Conservation (phyloP, 495 filamentous ascomycete species). For the Talaromyces proteolyticus region DNA sequence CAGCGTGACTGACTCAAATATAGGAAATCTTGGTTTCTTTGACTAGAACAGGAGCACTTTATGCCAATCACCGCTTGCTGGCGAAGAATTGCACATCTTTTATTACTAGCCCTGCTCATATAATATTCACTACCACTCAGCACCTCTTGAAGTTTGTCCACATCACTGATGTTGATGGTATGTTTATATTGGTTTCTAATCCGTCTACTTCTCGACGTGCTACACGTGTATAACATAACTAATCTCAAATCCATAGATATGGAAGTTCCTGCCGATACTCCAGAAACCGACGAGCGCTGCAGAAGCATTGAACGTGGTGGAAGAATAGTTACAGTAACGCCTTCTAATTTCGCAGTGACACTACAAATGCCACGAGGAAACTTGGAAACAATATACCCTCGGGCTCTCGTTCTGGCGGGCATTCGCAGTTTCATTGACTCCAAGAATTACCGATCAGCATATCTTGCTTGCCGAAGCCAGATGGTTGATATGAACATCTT, state of each 20-base stretch:
- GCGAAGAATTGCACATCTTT: slow-evolving; percentile 89
- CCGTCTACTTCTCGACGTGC: too few relatives aligned
- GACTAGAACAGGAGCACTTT: slow-evolving; percentile 68
- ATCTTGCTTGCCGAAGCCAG: slow-evolving; percentile 81
- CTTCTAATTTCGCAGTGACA: slow-evolving; percentile 72
- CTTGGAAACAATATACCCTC: slow-evolving; percentile 88
- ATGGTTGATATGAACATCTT: slow-evolving; percentile 97
- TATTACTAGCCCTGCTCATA: slow-evolving; percentile 69
- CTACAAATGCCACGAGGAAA: slow-evolving; percentile 95
- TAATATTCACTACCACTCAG: slow-evolving; percentile 86
- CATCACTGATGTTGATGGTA: slow-evolving; percentile 60
- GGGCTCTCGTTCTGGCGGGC: slow-evolving; percentile 85
- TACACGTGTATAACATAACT: slow-evolving; percentile 4
- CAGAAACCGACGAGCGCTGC: slow-evolving; percentile 88
- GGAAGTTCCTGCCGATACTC: slow-evolving; percentile 79
- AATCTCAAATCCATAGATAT: slow-evolving; percentile 46
- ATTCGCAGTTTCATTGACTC: slow-evolving; percentile 72
- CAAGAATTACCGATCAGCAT: slow-evolving; percentile 78
- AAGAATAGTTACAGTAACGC: slow-evolving; percentile 81
- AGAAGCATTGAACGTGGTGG: slow-evolving; percentile 88
- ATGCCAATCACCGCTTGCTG: slow-evolving; percentile 66
- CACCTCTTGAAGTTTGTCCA: slow-evolving; percentile 94
- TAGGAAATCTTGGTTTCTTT: slow-evolving; percentile 43
- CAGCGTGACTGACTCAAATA: slow-evolving; percentile 13
- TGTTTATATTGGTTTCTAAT: neutral